phyloP scores from a whole-genome alignment of 495 filamentous ascomycete species.

The Tuber indicum region DNA sequence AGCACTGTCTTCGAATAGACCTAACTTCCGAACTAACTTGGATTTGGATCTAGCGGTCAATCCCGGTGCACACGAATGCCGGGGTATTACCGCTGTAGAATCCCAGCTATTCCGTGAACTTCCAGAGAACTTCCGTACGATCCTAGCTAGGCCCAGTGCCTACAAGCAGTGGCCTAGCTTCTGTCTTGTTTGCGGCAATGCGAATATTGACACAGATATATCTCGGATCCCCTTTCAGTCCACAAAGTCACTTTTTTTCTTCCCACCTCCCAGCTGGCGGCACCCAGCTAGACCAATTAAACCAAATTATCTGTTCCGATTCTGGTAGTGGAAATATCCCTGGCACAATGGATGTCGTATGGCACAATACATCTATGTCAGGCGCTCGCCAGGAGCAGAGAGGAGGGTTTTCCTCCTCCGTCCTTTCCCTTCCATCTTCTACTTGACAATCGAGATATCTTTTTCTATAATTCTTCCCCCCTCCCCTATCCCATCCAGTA shows the following conservation, averaged over 20 bases:
- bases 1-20: neutral
- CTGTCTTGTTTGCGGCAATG: neutral
- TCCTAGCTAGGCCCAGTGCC: neutral
- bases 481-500: neutral
- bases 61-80: neutral
- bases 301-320: neutral
- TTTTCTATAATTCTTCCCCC: neutral
- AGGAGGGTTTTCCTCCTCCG: neutral
- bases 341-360: neutral
- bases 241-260: neutral
- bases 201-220: neutral
- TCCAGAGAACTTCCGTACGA: neutral
- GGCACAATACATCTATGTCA: neutral
- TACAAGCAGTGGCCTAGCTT: neutral
- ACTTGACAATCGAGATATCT: neutral
- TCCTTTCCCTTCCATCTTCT: neutral
- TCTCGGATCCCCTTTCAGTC: neutral
- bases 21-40: neutral
- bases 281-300: neutral
- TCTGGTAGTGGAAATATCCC: conserved; percentile 4
- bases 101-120: conserved; percentile 1
- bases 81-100: neutral
- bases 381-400: neutral
- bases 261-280: conserved; percentile 10
- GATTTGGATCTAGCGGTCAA: neutral